A percentile compares a stretch with the other conserved stretches of the same genome.
These are phyloP conservation scores for Tricholoma flavovirens DNA, from an alignment of 768 basidiomycete genomes.

Conservation along the genomic window DNA sequence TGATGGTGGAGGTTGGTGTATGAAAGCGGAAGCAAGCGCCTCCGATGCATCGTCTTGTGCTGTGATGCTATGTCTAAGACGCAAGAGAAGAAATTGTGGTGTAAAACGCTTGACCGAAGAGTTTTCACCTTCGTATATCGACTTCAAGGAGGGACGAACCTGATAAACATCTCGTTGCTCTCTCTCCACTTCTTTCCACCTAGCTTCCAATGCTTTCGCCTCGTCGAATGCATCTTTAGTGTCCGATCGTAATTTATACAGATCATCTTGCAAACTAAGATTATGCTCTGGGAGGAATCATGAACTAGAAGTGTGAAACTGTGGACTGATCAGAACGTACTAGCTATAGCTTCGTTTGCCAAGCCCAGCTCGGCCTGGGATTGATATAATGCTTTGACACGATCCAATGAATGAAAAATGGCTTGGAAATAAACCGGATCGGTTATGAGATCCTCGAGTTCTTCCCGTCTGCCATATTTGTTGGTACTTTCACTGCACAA, in stretches of 20 bases:
- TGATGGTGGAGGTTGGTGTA: constrained; percentile 48
- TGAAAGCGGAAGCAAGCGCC: constrained; percentile 73
- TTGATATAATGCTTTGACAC: constrained; percentile 69
- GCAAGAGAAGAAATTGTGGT: constrained; percentile 83
- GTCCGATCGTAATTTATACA: constrained; percentile 72
- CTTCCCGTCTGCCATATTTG: constrained; percentile 55
- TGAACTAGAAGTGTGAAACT: constrained; percentile 1
- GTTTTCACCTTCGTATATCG: not conserved
- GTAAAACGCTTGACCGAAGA: constrained; percentile 59
- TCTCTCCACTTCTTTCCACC: constrained; percentile 84
- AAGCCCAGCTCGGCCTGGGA: constrained; percentile 72
- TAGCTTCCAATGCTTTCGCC: constrained; percentile 70
- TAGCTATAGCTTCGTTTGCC: constrained; percentile 83
- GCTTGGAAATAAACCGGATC: constrained; percentile 87
- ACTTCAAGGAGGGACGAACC: constrained; percentile 34
- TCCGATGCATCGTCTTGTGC: constrained; percentile 91
- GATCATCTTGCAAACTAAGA: constrained; percentile 63
- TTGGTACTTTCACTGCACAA: constrained; percentile 4
- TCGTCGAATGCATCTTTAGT: constrained; percentile 87
- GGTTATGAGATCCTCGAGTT: constrained; percentile 82
- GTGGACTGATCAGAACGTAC: constrained; percentile 40
- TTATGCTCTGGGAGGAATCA: constrained; percentile 53
- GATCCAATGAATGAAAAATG: constrained; percentile 70
- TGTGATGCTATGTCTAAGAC: constrained; percentile 81
- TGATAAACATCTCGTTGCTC: constrained; percentile 89